Conservation (phyloP, 108 stramenopile genomes). For the Skeletonema marinoi region DNA sequence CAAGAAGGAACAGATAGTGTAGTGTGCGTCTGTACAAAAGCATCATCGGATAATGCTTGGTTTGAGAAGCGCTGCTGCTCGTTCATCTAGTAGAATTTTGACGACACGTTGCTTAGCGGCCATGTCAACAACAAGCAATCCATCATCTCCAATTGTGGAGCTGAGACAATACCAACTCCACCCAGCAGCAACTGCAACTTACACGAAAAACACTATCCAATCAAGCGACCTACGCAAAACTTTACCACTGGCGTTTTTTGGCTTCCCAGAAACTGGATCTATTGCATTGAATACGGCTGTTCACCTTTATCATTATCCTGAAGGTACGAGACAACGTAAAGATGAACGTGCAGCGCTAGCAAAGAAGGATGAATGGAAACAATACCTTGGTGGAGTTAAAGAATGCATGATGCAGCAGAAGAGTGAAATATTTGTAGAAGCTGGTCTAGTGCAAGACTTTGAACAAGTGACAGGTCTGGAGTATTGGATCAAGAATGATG, state of each 20-base stretch:
- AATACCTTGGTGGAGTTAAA: slow-evolving; percentile 29
- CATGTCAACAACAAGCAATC: background rate
- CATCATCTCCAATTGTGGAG: slow-evolving; percentile 54
- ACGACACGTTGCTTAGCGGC: background rate
- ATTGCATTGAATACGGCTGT: slow-evolving; percentile 53
- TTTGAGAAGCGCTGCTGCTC: background rate
- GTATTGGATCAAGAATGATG: slow-evolving; percentile 15
- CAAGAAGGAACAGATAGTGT: too few species aligned
- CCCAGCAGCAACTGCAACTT: slow-evolving; percentile 30
- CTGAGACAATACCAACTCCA: slow-evolving; percentile 56
- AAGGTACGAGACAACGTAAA: slow-evolving; percentile 55
- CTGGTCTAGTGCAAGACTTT: slow-evolving; percentile 39
- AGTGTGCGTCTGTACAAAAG: too few species aligned
- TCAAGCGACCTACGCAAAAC: slow-evolving; percentile 29
- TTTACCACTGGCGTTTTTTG: slow-evolving; percentile 54
- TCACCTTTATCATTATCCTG: slow-evolving; percentile 65
- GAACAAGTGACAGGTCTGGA: slow-evolving; percentile 40
- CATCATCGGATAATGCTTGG: background rate
- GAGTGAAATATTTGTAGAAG: slow-evolving; percentile 63
- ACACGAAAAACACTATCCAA: slow-evolving; percentile 34
- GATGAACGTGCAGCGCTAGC: slow-evolving; percentile 28
- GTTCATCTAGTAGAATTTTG: background rate
- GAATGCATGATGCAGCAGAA: slow-evolving; percentile 47
- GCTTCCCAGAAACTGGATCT: slow-evolving; percentile 65
- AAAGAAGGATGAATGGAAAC: slow-evolving; percentile 38